Evolutionary conservation across 176 grass and related monocot genomes (phyloP).

Genomic region (Echinochloa phyllopogon): DNA sequence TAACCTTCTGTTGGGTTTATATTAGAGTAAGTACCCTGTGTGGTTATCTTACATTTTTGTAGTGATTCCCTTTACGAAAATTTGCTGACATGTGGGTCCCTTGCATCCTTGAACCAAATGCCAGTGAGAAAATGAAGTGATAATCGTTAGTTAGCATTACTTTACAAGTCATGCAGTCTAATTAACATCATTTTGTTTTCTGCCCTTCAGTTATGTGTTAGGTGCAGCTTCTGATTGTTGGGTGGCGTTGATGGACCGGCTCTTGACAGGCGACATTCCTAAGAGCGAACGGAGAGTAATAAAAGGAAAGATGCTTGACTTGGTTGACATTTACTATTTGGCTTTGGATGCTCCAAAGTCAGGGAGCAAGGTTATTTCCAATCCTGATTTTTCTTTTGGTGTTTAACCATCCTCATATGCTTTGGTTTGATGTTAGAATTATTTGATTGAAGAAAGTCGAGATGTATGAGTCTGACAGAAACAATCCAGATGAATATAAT

Average conservation of each 20-base stretch:
- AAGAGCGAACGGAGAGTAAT: slow-evolving; percentile 39
- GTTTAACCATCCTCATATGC: not conserved
- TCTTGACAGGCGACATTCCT: slow-evolving; percentile 50
- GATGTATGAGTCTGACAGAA: not conserved
- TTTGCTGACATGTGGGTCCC: not conserved
- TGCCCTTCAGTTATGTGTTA: slow-evolving; percentile 44
- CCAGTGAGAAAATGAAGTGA: not conserved
- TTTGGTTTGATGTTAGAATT: not conserved
- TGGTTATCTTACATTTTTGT: not conserved
- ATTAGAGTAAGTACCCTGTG: not conserved
- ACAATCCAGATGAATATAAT: slow-evolving; percentile 2
- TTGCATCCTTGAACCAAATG: not conserved
- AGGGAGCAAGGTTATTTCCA: slow-evolving; percentile 58
- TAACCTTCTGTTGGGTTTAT: not conserved
- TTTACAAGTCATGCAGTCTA: not conserved
- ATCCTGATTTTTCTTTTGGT: not conserved
- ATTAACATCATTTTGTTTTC: slow-evolving; percentile 29
- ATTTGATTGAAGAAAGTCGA: not conserved
- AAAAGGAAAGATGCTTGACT: slow-evolving; percentile 50
- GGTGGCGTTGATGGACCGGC: slow-evolving; percentile 69
- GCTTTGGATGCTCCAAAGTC: slow-evolving; percentile 72
- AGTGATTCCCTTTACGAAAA: not conserved
- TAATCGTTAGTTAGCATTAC: not conserved
- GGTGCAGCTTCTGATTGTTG: slow-evolving; percentile 61
- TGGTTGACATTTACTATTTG: slow-evolving; percentile 80